Conservation (phyloP, 805 yeast genomes). For the Henningerozyma blattae region DNA sequence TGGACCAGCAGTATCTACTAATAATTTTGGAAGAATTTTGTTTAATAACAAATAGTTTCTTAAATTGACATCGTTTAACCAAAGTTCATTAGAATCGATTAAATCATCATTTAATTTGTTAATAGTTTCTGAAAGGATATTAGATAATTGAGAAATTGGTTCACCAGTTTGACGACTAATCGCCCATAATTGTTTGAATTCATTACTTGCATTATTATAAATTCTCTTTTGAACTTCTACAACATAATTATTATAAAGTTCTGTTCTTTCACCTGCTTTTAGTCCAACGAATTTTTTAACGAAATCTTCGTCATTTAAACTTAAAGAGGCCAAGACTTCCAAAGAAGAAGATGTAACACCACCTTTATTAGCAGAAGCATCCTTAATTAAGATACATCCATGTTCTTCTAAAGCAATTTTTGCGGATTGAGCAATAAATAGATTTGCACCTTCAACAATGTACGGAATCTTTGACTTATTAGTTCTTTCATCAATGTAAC, state of each 20-base stretch:
- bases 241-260: constrained; percentile 75
- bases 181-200: constrained; percentile 80
- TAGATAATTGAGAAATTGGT: constrained; percentile 60
- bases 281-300: constrained; percentile 52
- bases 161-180: constrained; percentile 53
- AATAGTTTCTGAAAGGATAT: constrained; percentile 69
- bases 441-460: constrained; percentile 95
- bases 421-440: constrained; percentile 90
- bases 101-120: constrained; percentile 80
- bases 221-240: constrained; percentile 68
- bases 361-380: constrained; percentile 95
- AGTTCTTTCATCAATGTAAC: constrained; percentile 59
- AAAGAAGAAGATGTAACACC: constrained; percentile 96
- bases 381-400: constrained; percentile 82
- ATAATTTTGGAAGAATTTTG: constrained; percentile 67
- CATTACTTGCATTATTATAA: constrained; percentile 66
- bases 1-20: constrained; percentile 54
- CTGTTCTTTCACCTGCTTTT: constrained; percentile 41
- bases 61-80: constrained; percentile 69
- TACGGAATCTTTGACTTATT: constrained; percentile 73
- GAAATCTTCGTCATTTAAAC: constrained; percentile 79
- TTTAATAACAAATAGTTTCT: constrained; percentile 58
- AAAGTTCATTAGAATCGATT: constrained; percentile 65
- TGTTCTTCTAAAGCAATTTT: constrained; percentile 76
- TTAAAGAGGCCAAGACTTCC: constrained; percentile 89